Evolutionary conservation across 176 grass and related monocot species (phyloP), one percentile per base, ranked within the genome.

Genomic region (Carex cristatella): DNA sequence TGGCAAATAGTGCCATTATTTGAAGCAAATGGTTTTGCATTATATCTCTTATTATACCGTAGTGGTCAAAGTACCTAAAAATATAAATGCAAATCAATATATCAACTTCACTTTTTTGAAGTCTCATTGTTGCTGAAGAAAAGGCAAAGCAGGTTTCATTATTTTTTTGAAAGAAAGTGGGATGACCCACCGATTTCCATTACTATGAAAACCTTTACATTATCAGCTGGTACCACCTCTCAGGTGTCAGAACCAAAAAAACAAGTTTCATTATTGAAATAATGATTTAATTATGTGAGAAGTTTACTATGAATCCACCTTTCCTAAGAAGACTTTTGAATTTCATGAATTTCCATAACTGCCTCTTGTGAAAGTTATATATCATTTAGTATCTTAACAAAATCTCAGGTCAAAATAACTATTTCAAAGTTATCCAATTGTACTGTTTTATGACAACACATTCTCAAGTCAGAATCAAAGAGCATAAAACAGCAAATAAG

Each of bases 1-100:
- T 93, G 27, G 93, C 93, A 87, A 98, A 98, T 86, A 98, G 81
- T 35, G 93, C 93, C 64, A 98, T 86, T 88, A 98, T 95, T 79
- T 98, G 95, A 85, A 95, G 89, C 73, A 98, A 89, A 94, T 98
- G 96, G 80, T 93, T 98, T 84, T 98, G 96, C 96, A 95, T 98
- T 67, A 98, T 98, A 88, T 98, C 96, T 88, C 96, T 88, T 87
- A 95, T 98, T 80, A 98, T 94, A 64, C 96, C 91, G 18, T 95
- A 98, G 61, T 91, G 85, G 85, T 98, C 93, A 61, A 98, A 98
- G 84, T 98, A 98, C 88, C 95, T 98, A 89, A 55, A 61, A 71
- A 63, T 60, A 57, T 76, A 90, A 81, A 61, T 5, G 83, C 5
- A 84, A 81, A 83, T 46, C 38, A 68, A 63, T 4, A 66, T 9